Base-by-base conservation (phyloP, 768 basidiomycete genomes). In the Tricholoma saponaceum region DNA sequence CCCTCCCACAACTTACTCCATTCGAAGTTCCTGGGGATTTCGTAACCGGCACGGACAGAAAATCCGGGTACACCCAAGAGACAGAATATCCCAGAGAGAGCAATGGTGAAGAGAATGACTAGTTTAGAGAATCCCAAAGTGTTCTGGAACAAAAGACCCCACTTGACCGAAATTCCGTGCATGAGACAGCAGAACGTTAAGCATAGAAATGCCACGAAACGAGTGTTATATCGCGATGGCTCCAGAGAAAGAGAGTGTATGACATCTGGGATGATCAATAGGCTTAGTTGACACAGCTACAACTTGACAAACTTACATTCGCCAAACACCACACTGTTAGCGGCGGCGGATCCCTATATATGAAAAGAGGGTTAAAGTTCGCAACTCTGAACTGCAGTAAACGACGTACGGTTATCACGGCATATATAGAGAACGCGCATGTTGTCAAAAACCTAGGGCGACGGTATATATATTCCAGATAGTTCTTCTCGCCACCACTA, bases 401-500 rank as follows among this genome's bases (percentile, higher is more conserved):
- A 44, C 2, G 0, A 66, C 83, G 61, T 61, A 84, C 87, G 47
- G 80, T 77, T 39, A 86, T 77, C 4, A 87, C 62, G 1, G 81
- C 76, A 64, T 87, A 89, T 16, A 78, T 69, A 2, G 83, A 77
- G 60, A 79, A 89, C 7, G 76, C 64, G 62, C 85, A 89, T 4
- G 85, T 84, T 13, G 73, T 75, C 64, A 90, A 68, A 62, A 84
- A 87, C 51, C 74, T 78, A 5, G 88, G 89, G 3, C 75, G 75
- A 47, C 80, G 74, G 68, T 81, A 90, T n/a, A 89, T 79, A 65
- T 78, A 88, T 59, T 89, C 86, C 35, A 90, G 70, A 62, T 90
- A 90, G 52, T 84, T 87, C 72, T 89, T 90, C 73, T 90, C 88
- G 2, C 85, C 89, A 0, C 89, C 89, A 55, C 78, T 89, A 2